Evolutionary conservation across 2,329 filamentous ascomycete genomes (phyloP).

Genomic region (Penicillium sp.): DNA sequence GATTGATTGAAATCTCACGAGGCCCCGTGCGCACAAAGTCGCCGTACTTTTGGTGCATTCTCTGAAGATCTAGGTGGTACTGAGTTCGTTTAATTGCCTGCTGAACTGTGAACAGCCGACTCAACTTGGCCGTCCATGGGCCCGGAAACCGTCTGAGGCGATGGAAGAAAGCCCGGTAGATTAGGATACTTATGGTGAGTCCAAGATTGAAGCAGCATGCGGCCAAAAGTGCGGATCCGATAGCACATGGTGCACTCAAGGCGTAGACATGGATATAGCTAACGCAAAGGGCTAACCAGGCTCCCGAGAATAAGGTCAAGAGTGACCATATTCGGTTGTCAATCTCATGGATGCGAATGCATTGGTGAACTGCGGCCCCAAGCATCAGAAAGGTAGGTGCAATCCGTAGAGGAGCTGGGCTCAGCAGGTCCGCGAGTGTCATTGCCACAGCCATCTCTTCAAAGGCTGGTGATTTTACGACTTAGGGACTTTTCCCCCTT

Average conservation of each 20-base stretch:
- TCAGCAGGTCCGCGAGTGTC: background rate
- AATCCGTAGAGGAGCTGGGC: background rate
- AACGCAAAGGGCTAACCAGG: background rate
- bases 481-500: background rate
- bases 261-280: constrained; percentile 1
- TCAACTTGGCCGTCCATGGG: constrained; percentile 16
- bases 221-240: background rate
- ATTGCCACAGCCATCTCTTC: background rate
- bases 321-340: background rate
- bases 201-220: constrained; percentile 3
- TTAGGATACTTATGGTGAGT: constrained; percentile 1
- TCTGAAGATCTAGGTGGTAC: constrained; percentile 32
- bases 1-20: constrained; percentile 20
- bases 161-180: constrained; percentile 21
- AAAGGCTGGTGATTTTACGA: background rate
- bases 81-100: constrained; percentile 17
- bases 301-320: background rate
- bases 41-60: constrained; percentile 34
- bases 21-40: constrained; percentile 38
- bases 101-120: constrained; percentile 27
- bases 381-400: background rate
- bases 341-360: background rate
- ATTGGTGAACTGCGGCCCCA: background rate
- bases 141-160: constrained; percentile 20
- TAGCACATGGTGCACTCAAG: background rate